Evolutionary conservation across 2,329 filamentous ascomycete species (phyloP).

Genomic region (Venturiaceae sp.): DNA sequence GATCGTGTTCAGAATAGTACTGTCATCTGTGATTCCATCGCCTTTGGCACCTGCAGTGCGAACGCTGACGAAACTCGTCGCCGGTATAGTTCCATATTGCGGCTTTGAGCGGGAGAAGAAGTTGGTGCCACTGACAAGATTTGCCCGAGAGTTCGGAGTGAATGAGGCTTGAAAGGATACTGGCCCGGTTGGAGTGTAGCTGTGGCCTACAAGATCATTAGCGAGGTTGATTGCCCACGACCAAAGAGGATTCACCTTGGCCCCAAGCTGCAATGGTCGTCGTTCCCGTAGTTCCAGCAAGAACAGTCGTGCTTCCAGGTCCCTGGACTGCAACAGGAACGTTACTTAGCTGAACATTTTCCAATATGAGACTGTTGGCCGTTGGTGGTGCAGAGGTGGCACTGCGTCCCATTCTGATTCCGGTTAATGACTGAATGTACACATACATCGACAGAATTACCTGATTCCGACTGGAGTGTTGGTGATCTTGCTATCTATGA

Average conservation of each 20-base stretch:
- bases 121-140: constrained; percentile 11
- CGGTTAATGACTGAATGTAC: too few relatives aligned
- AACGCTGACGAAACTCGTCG: constrained; percentile 56
- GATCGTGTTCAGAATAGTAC: constrained; percentile 63
- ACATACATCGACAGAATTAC: too few relatives aligned
- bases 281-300: too few relatives aligned
- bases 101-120: too few relatives aligned
- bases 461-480: too few relatives aligned
- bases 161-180: not conserved
- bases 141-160: not conserved
- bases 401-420: too few relatives aligned
- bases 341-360: constrained; percentile 56
- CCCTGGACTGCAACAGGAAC: constrained; percentile 54
- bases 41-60: constrained; percentile 53
- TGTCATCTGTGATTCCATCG: constrained; percentile 80
- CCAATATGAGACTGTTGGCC: constrained; percentile 43
- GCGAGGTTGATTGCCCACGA: too few relatives aligned
- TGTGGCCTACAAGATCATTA: constrained; percentile 8
- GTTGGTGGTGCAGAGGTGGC: too few relatives aligned
- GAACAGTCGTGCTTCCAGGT: constrained; percentile 43
- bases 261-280: too few relatives aligned
- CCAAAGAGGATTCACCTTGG: too few relatives aligned
- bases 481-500: too few relatives aligned
- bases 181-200: constrained; percentile 15
- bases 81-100: constrained; percentile 36